Conservation (phyloP, 2,329 filamentous ascomycete genomes). For the Akanthomyces muscarius region DNA sequence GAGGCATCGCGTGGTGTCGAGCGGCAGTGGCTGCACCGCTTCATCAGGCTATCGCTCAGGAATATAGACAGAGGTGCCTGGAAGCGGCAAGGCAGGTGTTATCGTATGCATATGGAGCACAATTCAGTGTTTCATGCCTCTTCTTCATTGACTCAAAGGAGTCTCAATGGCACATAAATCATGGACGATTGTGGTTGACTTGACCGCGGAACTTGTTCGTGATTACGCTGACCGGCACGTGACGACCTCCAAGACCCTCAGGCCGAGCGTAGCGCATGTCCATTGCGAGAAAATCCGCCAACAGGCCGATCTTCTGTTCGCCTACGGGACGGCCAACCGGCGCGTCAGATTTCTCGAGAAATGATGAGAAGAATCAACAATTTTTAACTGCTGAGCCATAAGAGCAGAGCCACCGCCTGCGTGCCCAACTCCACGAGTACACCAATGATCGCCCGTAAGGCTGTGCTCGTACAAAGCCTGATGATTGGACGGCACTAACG, state of each 20-base stretch:
- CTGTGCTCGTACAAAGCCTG: background rate
- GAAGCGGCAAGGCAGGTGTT: background rate
- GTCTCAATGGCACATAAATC: background rate
- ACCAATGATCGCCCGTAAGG: background rate
- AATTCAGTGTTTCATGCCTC: background rate
- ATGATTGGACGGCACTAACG: background rate
- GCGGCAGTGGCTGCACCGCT: background rate
- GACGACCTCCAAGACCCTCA: background rate
- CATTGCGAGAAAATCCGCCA: background rate
- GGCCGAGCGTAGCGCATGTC: background rate
- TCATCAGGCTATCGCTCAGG: background rate
- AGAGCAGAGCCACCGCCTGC: background rate
- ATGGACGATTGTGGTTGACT: background rate
- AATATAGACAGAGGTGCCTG: background rate
- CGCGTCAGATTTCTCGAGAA: too few relatives aligned
- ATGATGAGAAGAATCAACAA: too few relatives aligned
- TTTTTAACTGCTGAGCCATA: background rate
- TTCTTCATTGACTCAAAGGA: background rate
- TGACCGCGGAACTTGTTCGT: background rate
- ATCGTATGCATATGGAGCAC: background rate
- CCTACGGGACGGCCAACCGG: background rate
- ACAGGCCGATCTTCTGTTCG: background rate
- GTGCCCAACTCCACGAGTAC: background rate
- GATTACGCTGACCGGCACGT: background rate
- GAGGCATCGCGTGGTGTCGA: conserved; percentile 20